These are phyloP conservation scores for Pelargonium fulgidum DNA, from an alignment of 441 rosid species.

Conservation along the genomic window DNA sequence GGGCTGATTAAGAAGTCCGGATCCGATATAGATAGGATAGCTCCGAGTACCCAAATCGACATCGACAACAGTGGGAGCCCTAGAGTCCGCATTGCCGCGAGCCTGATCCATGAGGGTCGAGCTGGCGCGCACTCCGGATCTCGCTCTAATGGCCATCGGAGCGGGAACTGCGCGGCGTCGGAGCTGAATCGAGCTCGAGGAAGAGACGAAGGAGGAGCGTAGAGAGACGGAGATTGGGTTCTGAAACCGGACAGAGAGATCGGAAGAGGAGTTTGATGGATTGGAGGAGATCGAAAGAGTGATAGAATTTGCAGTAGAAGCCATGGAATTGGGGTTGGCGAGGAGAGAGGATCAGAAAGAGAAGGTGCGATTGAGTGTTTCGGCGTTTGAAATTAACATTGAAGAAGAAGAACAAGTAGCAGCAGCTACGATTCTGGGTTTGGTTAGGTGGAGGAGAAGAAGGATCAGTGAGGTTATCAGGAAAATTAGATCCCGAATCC, in stretches of 20 bases:
- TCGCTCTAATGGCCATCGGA: conserved; percentile 15
- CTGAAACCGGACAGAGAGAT: conserved; percentile 22
- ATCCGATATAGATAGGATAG: conserved; percentile 86
- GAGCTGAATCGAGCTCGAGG: conserved; percentile 21
- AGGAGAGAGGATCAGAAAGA: not conserved
- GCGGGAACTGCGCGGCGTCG: conserved; percentile 20
- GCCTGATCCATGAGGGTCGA: conserved; percentile 59
- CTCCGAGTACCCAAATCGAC: conserved; percentile 88
- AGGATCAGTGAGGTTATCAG: too few species aligned
- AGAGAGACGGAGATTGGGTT: conserved; percentile 30
- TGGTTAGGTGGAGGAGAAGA: conserved; percentile 27
- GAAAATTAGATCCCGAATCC: too few species aligned
- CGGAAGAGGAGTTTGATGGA: conserved; percentile 21
- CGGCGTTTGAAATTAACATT: conserved; percentile 12
- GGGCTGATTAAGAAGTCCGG: conserved; percentile 78
- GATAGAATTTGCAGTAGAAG: conserved; percentile 44
- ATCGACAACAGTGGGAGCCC: conserved; percentile 58
- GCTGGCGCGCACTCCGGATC: conserved; percentile 36
- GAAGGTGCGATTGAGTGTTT: not conserved
- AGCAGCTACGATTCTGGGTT: not conserved
- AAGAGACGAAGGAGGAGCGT: conserved; percentile 19
- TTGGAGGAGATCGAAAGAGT: conserved; percentile 36
- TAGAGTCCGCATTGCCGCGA: conserved; percentile 29
- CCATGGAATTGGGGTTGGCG: conserved; percentile 37
- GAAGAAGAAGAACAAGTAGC: conserved; percentile 15